phyloP scores from a whole-genome alignment of 208 protist species.

The Leishmania major region DNA sequence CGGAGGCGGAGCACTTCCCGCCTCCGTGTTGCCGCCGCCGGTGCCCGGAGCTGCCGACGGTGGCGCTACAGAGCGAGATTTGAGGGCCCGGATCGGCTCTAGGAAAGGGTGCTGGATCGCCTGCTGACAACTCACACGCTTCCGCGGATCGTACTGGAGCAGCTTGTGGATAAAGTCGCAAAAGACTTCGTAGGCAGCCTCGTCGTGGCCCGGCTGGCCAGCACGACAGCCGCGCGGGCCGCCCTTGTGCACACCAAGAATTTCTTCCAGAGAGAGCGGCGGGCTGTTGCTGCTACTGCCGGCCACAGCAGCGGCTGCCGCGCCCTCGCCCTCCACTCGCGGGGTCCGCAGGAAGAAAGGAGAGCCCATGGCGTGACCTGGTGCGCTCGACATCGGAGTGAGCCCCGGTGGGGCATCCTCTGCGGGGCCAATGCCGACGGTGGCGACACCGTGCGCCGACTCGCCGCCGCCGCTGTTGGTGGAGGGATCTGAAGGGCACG shows the following conservation, averaged over 20 bases:
- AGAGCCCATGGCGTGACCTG: slow-evolving; percentile 30
- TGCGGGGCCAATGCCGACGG: not conserved
- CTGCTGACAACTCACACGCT: slow-evolving; percentile 70
- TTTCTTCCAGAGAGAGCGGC: slow-evolving; percentile 44
- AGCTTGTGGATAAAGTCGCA: slow-evolving; percentile 77
- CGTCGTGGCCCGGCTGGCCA: slow-evolving; percentile 77
- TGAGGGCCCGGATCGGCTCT: slow-evolving; percentile 37
- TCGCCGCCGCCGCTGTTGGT: not conserved
- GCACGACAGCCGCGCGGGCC: slow-evolving; percentile 80
- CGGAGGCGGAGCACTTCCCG: not conserved
- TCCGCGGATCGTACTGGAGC: slow-evolving; percentile 75
- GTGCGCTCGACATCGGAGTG: slow-evolving; percentile 18
- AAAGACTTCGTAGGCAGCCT: slow-evolving; percentile 66
- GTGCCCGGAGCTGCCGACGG: slow-evolving; percentile 36
- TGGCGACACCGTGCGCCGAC: not conserved
- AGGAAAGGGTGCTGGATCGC: slow-evolving; percentile 86
- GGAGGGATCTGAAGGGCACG: slow-evolving; percentile 7
- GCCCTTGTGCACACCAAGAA: slow-evolving; percentile 72
- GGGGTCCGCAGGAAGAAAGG: slow-evolving; percentile 28
- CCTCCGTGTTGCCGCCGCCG: not conserved
- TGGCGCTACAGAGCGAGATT: slow-evolving; percentile 13
- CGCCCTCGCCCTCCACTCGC: slow-evolving; percentile 19
- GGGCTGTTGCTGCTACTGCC: slow-evolving; percentile 1
- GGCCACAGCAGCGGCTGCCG: slow-evolving; percentile 15
- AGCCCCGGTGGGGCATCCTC: slow-evolving; percentile 6